Evolutionary conservation across 495 filamentous ascomycete genomes (phyloP), one percentile per base, ranked within the genome.

Genomic region (Stereocaulon alpinum): DNA sequence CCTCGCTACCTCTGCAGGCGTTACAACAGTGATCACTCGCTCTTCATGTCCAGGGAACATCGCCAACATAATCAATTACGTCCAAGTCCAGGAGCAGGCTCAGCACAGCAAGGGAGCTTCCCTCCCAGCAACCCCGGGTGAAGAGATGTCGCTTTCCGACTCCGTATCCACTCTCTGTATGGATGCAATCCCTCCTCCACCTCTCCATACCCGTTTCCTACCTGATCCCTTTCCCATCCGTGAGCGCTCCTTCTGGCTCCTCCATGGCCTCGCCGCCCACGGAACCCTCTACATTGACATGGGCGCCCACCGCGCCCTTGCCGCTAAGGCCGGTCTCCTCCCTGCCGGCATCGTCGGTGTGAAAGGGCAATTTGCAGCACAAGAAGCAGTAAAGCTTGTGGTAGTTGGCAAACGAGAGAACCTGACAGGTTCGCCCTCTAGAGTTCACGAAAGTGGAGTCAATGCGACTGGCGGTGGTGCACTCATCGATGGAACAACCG

Each of bases 1-100:
- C 50, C 84, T 97, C 27, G 93, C 91, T 51, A 96, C 89, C 40
- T 93, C 90, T 55, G 93, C 90, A 40, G 93, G 93, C 41, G 94
- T 97, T 40, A 98, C 90, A 3, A 96, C 92, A 2, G 79, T 98
- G 62, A 97, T 98, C 64, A 95, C 93, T 2, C 84, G 85, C 54
- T 91, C 88, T 61, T 95, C 90, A 7, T 91, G 83, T 53, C 94
- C 93, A 0, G 88, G 89, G n/a, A 96, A 96, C 67, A 89, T 98
- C 58, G 74, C 84, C 61, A 83, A 85, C 58, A 95, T 98, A 56
- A 87, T 97, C 59, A 80, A 76, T 10, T 87, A 96, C 70, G 76
- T 89, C 44, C 88, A 96, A 73, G 64, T 45, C 37, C 60, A 54
- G 17, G 67, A 45, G 61, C 32, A 32, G 44, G 63, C 63, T 3